Evolutionary conservation across 148 eudicot genomes (phyloP).

Genomic region (Rhododendron kiyosumense): DNA sequence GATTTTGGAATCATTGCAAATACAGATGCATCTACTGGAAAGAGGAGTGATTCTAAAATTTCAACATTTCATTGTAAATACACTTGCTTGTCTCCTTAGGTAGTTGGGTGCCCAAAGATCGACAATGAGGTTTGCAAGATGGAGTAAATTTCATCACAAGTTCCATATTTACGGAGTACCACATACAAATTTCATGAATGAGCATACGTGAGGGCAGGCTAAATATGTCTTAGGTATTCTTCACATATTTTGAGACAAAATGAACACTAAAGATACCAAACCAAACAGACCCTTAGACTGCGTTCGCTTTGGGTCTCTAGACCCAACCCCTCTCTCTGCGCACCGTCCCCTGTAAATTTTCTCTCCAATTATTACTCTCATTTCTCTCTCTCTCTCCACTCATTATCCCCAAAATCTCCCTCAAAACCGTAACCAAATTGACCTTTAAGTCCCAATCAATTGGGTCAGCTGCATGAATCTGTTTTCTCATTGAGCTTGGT

Average conservation of each 20-base stretch:
- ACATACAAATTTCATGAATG: background rate
- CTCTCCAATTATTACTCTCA: too few relatives aligned
- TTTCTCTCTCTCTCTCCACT: too few relatives aligned
- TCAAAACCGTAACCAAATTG: background rate
- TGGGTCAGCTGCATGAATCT: background rate
- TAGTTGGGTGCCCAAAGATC: background rate
- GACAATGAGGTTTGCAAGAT: background rate
- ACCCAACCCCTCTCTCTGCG: too few relatives aligned
- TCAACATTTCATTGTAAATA: background rate
- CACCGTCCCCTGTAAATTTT: too few relatives aligned
- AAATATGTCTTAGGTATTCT: background rate
- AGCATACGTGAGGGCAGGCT: too few relatives aligned
- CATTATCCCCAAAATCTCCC: too few relatives aligned
- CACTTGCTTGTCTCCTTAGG: background rate
- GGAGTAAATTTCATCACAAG: background rate
- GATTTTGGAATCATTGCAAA: background rate
- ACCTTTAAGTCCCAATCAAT: background rate
- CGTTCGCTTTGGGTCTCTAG: too few relatives aligned
- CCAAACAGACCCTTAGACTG: background rate
- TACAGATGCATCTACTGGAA: background rate
- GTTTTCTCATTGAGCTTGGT: background rate
- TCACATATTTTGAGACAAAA: background rate
- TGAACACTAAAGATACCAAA: background rate
- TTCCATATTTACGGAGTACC: background rate
- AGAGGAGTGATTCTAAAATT: background rate